Evolutionary conservation across 2,329 filamentous ascomycete genomes (phyloP).

Genomic region (Knufia fluminis): DNA sequence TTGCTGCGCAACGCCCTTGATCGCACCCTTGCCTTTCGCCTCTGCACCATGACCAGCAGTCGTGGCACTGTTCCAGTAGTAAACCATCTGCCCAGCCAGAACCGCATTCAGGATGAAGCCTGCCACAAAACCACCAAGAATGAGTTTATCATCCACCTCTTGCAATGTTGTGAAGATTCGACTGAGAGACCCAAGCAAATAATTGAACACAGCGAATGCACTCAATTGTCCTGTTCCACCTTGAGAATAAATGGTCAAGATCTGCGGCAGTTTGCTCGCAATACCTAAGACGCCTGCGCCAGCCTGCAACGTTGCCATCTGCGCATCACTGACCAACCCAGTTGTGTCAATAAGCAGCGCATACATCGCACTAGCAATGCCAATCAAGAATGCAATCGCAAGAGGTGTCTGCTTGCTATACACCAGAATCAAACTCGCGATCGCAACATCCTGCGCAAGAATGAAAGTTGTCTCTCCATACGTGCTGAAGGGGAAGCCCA

Average conservation of each 20-base stretch:
- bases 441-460: slow-evolving; percentile 81
- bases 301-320: slow-evolving; percentile 68
- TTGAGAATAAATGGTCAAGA: slow-evolving; percentile 71
- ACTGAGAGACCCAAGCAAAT: slow-evolving; percentile 81
- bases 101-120: slow-evolving; percentile 85
- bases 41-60: slow-evolving; percentile 22
- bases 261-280: slow-evolving; percentile 89
- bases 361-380: slow-evolving; percentile 58
- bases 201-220: slow-evolving; percentile 97
- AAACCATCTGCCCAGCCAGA: slow-evolving; percentile 81
- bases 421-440: slow-evolving; percentile 75
- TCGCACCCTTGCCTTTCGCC: slow-evolving; percentile 8
- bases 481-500: slow-evolving; percentile 89
- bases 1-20: slow-evolving; percentile 16
- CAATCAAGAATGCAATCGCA: slow-evolving; percentile 70
- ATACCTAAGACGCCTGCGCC: slow-evolving; percentile 74
- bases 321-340: slow-evolving; percentile 52
- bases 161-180: slow-evolving; percentile 97
- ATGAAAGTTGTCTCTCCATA: slow-evolving; percentile 94
- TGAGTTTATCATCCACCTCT: slow-evolving; percentile 93
- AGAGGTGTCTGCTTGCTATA: slow-evolving; percentile 61
- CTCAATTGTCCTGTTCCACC: slow-evolving; percentile 91
- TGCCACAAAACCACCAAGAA: slow-evolving; percentile 87
- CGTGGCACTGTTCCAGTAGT: slow-evolving; percentile 71
- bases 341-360: slow-evolving; percentile 58